These are phyloP conservation scores for carrot (Daucus carota) DNA, from an alignment of 129 eudicot species.

Conservation along the genomic window DNA sequence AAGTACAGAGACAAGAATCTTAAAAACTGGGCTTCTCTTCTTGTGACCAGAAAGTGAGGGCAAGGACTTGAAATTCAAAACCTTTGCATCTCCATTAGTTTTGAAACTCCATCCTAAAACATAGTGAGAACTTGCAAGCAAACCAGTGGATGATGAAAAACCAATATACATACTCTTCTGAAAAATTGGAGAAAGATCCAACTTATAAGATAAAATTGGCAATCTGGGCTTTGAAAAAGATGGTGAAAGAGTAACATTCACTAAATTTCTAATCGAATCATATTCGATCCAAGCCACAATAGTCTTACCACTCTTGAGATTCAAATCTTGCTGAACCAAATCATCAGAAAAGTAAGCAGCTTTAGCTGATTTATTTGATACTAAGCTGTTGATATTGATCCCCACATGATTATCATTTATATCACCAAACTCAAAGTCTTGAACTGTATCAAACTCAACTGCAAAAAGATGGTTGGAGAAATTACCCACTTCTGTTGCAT, in stretches of 20 bases:
- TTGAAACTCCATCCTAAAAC: conserved; percentile 36
- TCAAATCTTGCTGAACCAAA: conserved; percentile 12
- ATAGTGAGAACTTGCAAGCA: conserved; percentile 22
- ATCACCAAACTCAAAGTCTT: conserved; percentile 12
- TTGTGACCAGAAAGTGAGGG: conserved; percentile 21
- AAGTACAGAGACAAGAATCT: neutral
- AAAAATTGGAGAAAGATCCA: conserved; percentile 23
- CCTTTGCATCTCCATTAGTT: conserved; percentile 16
- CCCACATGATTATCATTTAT: conserved; percentile 19
- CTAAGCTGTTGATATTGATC: conserved; percentile 9
- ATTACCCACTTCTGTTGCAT: conserved; percentile 9
- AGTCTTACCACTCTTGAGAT: conserved; percentile 19
- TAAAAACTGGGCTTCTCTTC: conserved; percentile 1
- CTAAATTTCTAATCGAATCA: neutral
- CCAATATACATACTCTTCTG: conserved; percentile 27
- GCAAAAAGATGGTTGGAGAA: conserved; percentile 17
- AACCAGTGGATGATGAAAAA: conserved; percentile 25
- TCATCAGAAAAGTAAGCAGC: conserved; percentile 12
- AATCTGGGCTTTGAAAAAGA: conserved; percentile 14
- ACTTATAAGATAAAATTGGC: conserved; percentile 7
- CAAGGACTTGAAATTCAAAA: conserved; percentile 15
- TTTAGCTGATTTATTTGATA: neutral
- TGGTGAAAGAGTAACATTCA: conserved; percentile 12
- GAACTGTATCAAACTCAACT: conserved; percentile 20
- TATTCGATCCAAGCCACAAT: conserved; percentile 16